A percentile compares a stretch with the other conserved stretches of the same genome.
Evolutionary conservation across 2,329 filamentous ascomycete species (phyloP).

Genomic region (Sordariomycetes sp.): DNA sequence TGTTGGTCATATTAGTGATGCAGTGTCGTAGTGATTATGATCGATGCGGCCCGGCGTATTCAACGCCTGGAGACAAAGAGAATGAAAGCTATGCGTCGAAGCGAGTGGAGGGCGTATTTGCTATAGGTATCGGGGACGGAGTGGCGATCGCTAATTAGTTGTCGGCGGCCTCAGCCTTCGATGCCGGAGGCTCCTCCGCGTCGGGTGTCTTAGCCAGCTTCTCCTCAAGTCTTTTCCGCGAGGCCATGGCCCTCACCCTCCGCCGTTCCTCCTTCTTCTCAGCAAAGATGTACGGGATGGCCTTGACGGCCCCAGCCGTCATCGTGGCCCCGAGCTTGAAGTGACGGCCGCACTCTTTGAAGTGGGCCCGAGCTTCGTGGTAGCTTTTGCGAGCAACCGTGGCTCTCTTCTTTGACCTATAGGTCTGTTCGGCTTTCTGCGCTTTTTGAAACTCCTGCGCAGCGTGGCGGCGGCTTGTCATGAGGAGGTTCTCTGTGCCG

Average conservation of each 20-base stretch:
- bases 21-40: not conserved
- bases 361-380: slow-evolving; percentile 28
- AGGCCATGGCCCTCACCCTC: slow-evolving; percentile 16
- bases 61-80: too few relatives aligned
- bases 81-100: too few relatives aligned
- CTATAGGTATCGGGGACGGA: too few relatives aligned
- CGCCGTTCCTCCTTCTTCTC: slow-evolving; percentile 25
- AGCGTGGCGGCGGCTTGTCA: slow-evolving; percentile 25
- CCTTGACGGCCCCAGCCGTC: slow-evolving; percentile 18
- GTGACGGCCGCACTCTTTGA: slow-evolving; percentile 24
- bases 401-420: slow-evolving; percentile 30
- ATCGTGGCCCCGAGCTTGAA: slow-evolving; percentile 22
- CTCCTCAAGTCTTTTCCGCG: slow-evolving; percentile 25
- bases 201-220: slow-evolving; percentile 10
- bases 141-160: too few relatives aligned
- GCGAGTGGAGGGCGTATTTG: too few relatives aligned
- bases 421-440: slow-evolving; percentile 28
- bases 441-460: slow-evolving; percentile 27
- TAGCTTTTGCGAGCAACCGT: slow-evolving; percentile 25
- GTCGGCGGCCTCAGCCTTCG: not conserved
- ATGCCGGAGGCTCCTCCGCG: too few relatives aligned
- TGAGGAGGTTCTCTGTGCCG: slow-evolving; percentile 31
- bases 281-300: slow-evolving; percentile 22
- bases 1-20: not conserved
- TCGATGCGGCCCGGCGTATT: too few relatives aligned